Evolutionary conservation across 2,329 filamentous ascomycete species (phyloP).

Genomic region (Plenodomus biglobosus): DNA sequence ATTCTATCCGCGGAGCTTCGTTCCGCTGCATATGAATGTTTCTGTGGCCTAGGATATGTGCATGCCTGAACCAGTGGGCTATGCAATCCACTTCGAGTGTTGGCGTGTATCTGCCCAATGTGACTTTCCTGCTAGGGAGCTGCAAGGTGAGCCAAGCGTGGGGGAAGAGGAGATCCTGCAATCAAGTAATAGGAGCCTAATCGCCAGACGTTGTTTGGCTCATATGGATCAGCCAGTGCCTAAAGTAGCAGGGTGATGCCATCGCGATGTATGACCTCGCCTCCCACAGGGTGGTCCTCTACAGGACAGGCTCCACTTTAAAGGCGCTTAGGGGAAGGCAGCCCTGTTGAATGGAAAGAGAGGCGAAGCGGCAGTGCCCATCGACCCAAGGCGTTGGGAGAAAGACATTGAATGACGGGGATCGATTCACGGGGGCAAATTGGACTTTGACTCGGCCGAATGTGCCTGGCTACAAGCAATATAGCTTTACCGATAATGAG

Average conservation of each 20-base stretch:
- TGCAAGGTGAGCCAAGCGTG: background rate
- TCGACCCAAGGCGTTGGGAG: background rate
- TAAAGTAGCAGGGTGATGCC: background rate
- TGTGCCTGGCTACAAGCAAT: conserved; percentile 4
- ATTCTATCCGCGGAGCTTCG: background rate
- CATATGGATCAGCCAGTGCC: background rate
- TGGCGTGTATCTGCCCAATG: background rate
- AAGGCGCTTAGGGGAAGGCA: background rate
- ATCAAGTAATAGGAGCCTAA: background rate
- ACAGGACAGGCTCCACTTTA: background rate
- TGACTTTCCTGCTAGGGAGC: background rate
- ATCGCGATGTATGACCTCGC: background rate
- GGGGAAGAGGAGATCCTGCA: background rate
- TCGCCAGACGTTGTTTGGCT: background rate
- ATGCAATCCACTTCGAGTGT: background rate
- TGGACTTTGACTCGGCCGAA: conserved; percentile 2
- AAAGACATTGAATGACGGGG: conserved; percentile 6
- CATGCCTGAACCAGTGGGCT: background rate
- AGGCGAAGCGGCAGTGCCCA: conserved; percentile 2
- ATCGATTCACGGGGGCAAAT: conserved; percentile 2
- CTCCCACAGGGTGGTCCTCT: background rate
- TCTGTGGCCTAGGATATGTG: background rate
- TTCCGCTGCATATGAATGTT: background rate
- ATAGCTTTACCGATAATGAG: background rate
- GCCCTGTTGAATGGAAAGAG: conserved; percentile 7